phyloP scores from a whole-genome alignment of 768 basidiomycete species.

The Strobilomyces confusus region DNA sequence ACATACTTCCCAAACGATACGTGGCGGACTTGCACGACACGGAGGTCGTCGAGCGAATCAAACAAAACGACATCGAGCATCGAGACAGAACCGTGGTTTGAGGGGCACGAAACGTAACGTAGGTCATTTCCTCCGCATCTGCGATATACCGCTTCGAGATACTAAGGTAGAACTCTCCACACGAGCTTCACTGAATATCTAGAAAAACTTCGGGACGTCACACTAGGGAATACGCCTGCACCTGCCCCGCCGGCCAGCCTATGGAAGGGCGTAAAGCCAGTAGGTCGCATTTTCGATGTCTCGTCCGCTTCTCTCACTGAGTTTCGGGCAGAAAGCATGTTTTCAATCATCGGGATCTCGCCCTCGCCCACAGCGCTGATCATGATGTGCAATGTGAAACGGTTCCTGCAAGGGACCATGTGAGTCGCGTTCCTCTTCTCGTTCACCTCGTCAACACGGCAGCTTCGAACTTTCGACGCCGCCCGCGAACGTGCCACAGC shows the following conservation, averaged over 20 bases:
- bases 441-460: background rate
- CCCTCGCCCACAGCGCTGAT: conserved; percentile 90
- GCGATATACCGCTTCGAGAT: background rate
- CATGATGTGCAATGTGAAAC: conserved; percentile 65
- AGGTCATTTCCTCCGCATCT: conserved; percentile 22
- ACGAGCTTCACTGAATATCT: conserved; percentile 69
- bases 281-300: conserved; percentile 31
- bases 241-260: conserved; percentile 35
- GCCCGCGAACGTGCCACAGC: conserved; percentile 65
- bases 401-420: conserved; percentile 87
- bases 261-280: conserved; percentile 67
- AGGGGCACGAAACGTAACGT: conserved; percentile 84
- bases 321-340: conserved; percentile 52
- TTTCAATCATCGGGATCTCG: conserved; percentile 97
- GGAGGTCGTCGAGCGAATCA: conserved; percentile 84
- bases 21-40: conserved; percentile 60
- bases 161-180: conserved; percentile 62
- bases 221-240: conserved; percentile 44
- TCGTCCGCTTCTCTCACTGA: too few relatives aligned
- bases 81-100: conserved; percentile 80
- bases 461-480: conserved; percentile 74
- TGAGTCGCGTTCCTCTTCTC: conserved; percentile 32
- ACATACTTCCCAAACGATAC: conserved; percentile 13
- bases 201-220: conserved; percentile 69
- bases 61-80: conserved; percentile 69